Percentiles rank a stretch among this genome's conserved stretches.
Evolutionary conservation across 805 yeast species (phyloP).

Genomic region (Hanseniaspora osmophila): DNA sequence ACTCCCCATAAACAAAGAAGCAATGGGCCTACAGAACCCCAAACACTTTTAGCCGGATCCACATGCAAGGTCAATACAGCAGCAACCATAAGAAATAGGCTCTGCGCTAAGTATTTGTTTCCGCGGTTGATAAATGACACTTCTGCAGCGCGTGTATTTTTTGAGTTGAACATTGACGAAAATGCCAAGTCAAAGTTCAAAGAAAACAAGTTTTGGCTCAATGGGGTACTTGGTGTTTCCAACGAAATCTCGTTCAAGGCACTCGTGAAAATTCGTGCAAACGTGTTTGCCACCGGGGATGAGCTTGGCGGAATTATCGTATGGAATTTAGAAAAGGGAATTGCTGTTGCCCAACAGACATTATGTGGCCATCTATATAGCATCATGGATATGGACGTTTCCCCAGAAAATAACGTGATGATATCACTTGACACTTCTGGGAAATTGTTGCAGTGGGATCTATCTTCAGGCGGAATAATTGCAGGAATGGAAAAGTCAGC

Average conservation of each 20-base stretch:
- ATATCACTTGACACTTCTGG: slow-evolving; percentile 45
- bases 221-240: slow-evolving; percentile 7
- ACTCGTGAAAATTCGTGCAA: slow-evolving; percentile 15
- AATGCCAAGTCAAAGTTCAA: too few relatives aligned
- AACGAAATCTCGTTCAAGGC: slow-evolving; percentile 15
- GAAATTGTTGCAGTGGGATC: slow-evolving; percentile 48
- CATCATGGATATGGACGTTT: slow-evolving; percentile 33
- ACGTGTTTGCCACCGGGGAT: slow-evolving; percentile 23
- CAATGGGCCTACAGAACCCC: neutral
- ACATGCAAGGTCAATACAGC: too few relatives aligned
- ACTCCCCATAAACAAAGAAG: slow-evolving; percentile 46
- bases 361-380: slow-evolving; percentile 41
- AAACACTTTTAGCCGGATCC: neutral
- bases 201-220: slow-evolving; percentile 9
- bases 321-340: slow-evolving; percentile 9
- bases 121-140: too few relatives aligned
- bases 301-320: slow-evolving; percentile 31
- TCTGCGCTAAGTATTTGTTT: too few relatives aligned
- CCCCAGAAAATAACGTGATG: slow-evolving; percentile 39
- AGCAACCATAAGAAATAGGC: too few relatives aligned
- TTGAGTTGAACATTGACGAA: too few relatives aligned
- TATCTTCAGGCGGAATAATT: slow-evolving; percentile 36
- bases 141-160: too few relatives aligned
- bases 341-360: slow-evolving; percentile 3
- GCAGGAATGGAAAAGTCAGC: slow-evolving; percentile 21